phyloP scores from a whole-genome alignment of 1,139 yeast genomes.

The Yamadazyma songkhlaensis region DNA sequence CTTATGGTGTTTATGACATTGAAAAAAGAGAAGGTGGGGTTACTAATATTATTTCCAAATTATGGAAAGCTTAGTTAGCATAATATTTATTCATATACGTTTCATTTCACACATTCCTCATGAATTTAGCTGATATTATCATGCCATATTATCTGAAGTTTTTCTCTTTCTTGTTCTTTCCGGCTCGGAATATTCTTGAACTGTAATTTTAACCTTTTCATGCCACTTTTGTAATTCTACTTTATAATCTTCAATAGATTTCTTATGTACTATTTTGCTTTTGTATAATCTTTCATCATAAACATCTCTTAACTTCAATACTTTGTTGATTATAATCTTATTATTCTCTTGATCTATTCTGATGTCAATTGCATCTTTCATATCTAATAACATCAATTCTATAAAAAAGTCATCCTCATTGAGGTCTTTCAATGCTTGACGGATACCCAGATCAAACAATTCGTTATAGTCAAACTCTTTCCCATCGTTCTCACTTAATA shows the following conservation, averaged over 20 bases:
- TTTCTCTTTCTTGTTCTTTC: conserved; percentile 9
- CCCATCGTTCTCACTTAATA: conserved; percentile 18
- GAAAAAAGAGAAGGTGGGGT: conserved; percentile 63
- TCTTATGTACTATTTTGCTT: conserved; percentile 19
- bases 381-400: conserved; percentile 19
- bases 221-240: conserved; percentile 8
- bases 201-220: conserved; percentile 4
- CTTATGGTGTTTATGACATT: conserved; percentile 78
- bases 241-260: conserved; percentile 9
- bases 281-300: conserved; percentile 21
- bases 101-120: background rate
- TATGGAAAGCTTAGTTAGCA: conserved; percentile 34
- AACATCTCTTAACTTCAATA: conserved; percentile 27
- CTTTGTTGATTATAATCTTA: conserved; percentile 18
- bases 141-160: conserved; percentile 6
- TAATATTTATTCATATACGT: conserved; percentile 1
- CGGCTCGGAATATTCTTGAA: conserved; percentile 5
- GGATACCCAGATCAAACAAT: conserved; percentile 10
- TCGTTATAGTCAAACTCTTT: conserved; percentile 11
- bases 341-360: conserved; percentile 27
- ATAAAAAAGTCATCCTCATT: conserved; percentile 11
- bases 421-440: conserved; percentile 5
- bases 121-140: background rate
- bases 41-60: conserved; percentile 30
- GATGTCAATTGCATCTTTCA: conserved; percentile 21